These are phyloP conservation scores for Rhazya stricta DNA, from an alignment of 257 asterid species.

Conservation along the genomic window DNA sequence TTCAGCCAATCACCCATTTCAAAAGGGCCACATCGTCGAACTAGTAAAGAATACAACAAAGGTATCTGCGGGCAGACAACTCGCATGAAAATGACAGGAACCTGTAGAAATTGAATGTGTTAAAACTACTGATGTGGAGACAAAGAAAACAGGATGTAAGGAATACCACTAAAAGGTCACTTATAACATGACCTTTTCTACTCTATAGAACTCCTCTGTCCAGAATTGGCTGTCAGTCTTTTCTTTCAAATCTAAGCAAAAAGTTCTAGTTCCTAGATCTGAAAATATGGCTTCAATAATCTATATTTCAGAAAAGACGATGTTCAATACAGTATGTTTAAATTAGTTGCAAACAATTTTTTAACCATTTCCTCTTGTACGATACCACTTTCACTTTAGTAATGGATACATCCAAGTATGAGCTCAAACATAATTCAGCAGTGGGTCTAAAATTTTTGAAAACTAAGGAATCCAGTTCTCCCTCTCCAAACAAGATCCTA, in stretches of 20 bases:
- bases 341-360: neutral
- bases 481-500: neutral
- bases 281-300: neutral
- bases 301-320: neutral
- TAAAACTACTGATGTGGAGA: neutral
- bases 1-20: slow-evolving; percentile 98
- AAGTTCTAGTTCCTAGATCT: neutral
- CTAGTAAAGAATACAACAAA: slow-evolving; percentile 65
- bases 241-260: neutral
- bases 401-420: neutral
- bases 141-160: neutral
- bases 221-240: neutral
- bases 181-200: neutral
- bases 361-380: neutral
- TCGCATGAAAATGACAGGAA: slow-evolving; percentile 87
- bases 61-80: slow-evolving; percentile 93
- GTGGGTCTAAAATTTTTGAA: neutral
- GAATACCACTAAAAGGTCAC: neutral
- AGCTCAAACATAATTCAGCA: slow-evolving; percentile 1
- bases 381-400: neutral
- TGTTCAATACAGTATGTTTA: neutral
- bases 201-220: neutral
- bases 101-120: slow-evolving; percentile 38
- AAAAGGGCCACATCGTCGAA: slow-evolving; percentile 92
- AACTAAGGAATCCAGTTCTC: neutral